Evolutionary conservation across 2,329 filamentous ascomycete species (phyloP), one percentile per base, ranked within the genome.

Genomic region (Trichoderma gracile): DNA sequence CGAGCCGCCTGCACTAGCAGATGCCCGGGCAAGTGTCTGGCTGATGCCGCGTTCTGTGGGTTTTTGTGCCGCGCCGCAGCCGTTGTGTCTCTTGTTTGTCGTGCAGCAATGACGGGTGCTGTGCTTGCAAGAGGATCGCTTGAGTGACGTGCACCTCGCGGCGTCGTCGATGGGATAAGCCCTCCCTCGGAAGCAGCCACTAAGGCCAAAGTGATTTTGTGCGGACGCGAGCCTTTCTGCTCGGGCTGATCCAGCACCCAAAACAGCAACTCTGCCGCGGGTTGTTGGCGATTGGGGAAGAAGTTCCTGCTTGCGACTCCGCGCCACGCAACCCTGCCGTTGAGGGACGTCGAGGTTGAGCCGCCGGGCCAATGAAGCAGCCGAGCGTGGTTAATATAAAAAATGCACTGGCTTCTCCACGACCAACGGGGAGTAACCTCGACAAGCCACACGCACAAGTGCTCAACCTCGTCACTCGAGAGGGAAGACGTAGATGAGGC

Each of bases 131-230:
- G 33, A 23, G 57, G 47, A 30, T 19, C 9, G 57, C 46, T 42
- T 46, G 58, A 38, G 58, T 43, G 58, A 62, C 15, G 40, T 62
- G 58, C 49, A 46, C 47, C 4, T 23, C 25, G 58, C 45, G 49
- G 49, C 46, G 53, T 62, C 33, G 58, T 62, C 53, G 49, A 54
- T 62, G 58, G 58, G 58, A 54, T 62, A 62, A 62, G 58, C 58
- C 10, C 30, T 27, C 30, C 9, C 5, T 61, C 40, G 40, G 58
- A 43, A 43, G 40, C 42, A 54, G 58, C 58, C 58, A 54, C 58
- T 62, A 62, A 50, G 45, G 38, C 58, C 58, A 62, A 33, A 33
- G 27, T 2, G 58, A 14, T 45, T 58, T 45, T 45, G 40, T 30
- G 53, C 15, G 58, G 58, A 62, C 49, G 25, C 46, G 58, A 62